Percentiles rank a stretch among this genome's conserved stretches.
phyloP scores from a whole-genome alignment of 2,329 filamentous ascomycete genomes.

The Ceratocystis eucalypticola region DNA sequence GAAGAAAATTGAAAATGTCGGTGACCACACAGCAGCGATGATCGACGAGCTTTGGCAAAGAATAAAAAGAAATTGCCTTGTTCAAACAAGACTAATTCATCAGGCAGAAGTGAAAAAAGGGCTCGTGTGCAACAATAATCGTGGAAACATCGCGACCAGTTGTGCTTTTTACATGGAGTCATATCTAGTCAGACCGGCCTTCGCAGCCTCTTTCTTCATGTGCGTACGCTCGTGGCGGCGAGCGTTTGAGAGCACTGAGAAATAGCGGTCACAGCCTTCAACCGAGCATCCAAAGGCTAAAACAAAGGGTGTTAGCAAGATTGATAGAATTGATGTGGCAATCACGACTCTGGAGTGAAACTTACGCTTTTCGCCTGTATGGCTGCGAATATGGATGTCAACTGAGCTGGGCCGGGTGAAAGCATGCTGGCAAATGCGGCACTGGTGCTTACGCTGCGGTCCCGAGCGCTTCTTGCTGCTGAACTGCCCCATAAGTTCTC shows the following conservation, averaged over 20 bases:
- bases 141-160: not conserved
- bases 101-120: slow-evolving; percentile 14
- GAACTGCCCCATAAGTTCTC: slow-evolving; percentile 86
- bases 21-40: too few species aligned
- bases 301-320: slow-evolving; percentile 8
- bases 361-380: slow-evolving; percentile 96
- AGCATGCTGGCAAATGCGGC: slow-evolving; percentile 95
- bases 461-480: slow-evolving; percentile 92
- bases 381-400: slow-evolving; percentile 97
- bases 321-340: slow-evolving; percentile 7
- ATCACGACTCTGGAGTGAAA: slow-evolving; percentile 23
- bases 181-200: slow-evolving; percentile 8
- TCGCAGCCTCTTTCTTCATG: slow-evolving; percentile 37
- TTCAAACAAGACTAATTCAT: not conserved
- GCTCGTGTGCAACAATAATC: not conserved
- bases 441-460: slow-evolving; percentile 98
- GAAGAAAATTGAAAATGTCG: not conserved
- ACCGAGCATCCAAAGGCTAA: slow-evolving; percentile 87
- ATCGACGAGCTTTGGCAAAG: too few species aligned
- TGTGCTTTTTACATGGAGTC: not conserved
- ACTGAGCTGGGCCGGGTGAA: slow-evolving; percentile 90
- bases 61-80: too few species aligned
- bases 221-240: slow-evolving; percentile 93
- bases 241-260: slow-evolving; percentile 93
- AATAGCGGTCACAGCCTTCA: slow-evolving; percentile 86